Evolutionary conservation across 176 grass and related monocot genomes (phyloP).

Genomic region (Triticum dicoccoides): DNA sequence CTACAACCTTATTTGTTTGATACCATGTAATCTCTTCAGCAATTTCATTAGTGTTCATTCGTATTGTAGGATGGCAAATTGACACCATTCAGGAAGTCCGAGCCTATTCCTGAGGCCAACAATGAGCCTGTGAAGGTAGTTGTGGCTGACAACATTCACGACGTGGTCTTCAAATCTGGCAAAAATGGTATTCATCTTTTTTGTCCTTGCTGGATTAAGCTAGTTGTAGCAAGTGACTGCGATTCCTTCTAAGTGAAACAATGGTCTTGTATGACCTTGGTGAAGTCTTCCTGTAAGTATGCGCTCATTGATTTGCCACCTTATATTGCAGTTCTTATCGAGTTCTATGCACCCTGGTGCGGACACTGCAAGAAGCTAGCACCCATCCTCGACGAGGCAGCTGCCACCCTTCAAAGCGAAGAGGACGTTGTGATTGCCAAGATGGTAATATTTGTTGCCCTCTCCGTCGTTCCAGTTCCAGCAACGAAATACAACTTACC

Average conservation of each 20-base stretch:
- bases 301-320: not conserved
- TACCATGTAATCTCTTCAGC: not conserved
- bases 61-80: conserved; percentile 71
- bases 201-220: not conserved
- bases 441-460: conserved; percentile 49
- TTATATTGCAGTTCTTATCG: conserved; percentile 63
- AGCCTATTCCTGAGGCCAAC: conserved; percentile 79
- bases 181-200: conserved; percentile 64
- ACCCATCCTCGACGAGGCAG: conserved; percentile 81
- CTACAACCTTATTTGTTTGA: not conserved
- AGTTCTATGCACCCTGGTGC: conserved; percentile 99
- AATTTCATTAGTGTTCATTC: not conserved
- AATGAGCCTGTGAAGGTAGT: conserved; percentile 84
- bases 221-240: not conserved
- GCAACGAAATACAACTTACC: not conserved
- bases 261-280: not conserved
- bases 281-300: not conserved
- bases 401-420: conserved; percentile 62
- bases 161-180: conserved; percentile 81
- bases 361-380: conserved; percentile 94
- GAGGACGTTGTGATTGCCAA: conserved; percentile 89
- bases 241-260: too few species aligned
- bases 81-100: conserved; percentile 73
- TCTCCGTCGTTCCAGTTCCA: not conserved
- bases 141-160: conserved; percentile 69